Evolutionary conservation across 1,139 yeast genomes (phyloP), one percentile per base, ranked within the genome.

Genomic region (Pichia terricola): DNA sequence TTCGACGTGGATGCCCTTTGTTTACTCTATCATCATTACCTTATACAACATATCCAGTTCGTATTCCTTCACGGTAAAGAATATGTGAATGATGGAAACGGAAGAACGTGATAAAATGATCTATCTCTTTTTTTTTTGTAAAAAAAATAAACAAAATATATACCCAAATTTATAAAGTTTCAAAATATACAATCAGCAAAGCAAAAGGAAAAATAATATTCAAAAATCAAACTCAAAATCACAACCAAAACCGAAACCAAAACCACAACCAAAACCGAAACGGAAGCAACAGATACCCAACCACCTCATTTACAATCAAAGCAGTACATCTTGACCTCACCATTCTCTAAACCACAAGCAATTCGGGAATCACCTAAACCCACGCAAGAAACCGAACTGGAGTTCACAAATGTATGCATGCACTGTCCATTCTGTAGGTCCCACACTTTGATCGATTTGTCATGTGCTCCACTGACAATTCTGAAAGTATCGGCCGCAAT

Each of bases 401-500:
- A 84, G 3, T 82, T 84, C 7, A 82, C 80, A 66, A 88, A 87
- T 1, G 96, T 89, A 63, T 88, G 95, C 74, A 89, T 77, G 63
- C 96, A 87, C 58, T 82, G 81, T 22, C 98, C 97, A 53, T 81
- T 79, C 62, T 89, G 97, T 51, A 91, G 68, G 61, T 91, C 98
- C 97, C 97, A 91, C 5, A 91, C 86, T 63, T 91, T 91, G 50
- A 88, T 84, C 44, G 81, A 70, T 52, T 87, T 74, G 65, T 91
- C 97, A 59, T 89, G 96, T 1, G 96, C 91, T 3, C 96, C 97
- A 58, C 94, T 81, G 22, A 89, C 85, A 39, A 91, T 84, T 53
- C 98, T 73, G 70, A 91, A 91, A 38, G 91, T 88, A 66, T 91
- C 97, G 0, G 96, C 94, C 22, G 91, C 87, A 48, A 91, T 83